Percentiles rank a stretch among this genome's conserved stretches.
phyloP scores from a whole-genome alignment of 345 rosid genomes.

The Odontarrhena argentea region DNA sequence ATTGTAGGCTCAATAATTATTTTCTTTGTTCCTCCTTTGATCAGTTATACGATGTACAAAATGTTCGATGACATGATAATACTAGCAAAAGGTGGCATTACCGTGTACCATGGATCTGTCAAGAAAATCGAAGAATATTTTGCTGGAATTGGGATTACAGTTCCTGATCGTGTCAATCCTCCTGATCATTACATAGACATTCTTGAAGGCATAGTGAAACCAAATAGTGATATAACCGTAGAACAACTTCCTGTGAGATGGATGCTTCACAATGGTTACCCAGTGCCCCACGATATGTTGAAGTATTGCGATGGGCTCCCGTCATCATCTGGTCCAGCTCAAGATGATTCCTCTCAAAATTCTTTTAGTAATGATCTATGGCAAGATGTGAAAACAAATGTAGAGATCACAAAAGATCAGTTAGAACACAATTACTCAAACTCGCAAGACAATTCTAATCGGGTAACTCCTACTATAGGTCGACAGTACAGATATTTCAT shows the following conservation, averaged over 20 bases:
- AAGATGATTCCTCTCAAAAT: slow-evolving; percentile 33
- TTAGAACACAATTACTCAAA: slow-evolving; percentile 45
- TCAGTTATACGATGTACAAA: slow-evolving; percentile 75
- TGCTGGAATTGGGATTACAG: slow-evolving; percentile 63
- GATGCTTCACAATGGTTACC: slow-evolving; percentile 86
- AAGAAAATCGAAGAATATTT: slow-evolving; percentile 88
- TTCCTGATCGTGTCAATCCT: slow-evolving; percentile 84
- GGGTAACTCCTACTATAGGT: slow-evolving; percentile 59
- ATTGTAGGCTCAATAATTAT: neutral
- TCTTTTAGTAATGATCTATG: slow-evolving; percentile 62
- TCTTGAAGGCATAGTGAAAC: slow-evolving; percentile 75
- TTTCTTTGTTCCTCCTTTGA: neutral
- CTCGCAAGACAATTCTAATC: slow-evolving; percentile 65
- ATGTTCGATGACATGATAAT: slow-evolving; percentile 93
- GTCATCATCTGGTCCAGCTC: slow-evolving; percentile 36
- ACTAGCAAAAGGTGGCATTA: slow-evolving; percentile 85
- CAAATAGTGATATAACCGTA: slow-evolving; percentile 49
- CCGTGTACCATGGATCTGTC: slow-evolving; percentile 76
- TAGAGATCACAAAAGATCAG: slow-evolving; percentile 45
- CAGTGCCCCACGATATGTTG: slow-evolving; percentile 81
- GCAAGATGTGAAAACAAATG: slow-evolving; percentile 51
- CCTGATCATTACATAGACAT: slow-evolving; percentile 91
- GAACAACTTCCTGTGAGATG: slow-evolving; percentile 85
- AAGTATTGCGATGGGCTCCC: slow-evolving; percentile 54
- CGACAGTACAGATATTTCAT: slow-evolving; percentile 79